Base-by-base conservation (phyloP, 768 basidiomycete species). In the Albatrellus ellisii region DNA sequence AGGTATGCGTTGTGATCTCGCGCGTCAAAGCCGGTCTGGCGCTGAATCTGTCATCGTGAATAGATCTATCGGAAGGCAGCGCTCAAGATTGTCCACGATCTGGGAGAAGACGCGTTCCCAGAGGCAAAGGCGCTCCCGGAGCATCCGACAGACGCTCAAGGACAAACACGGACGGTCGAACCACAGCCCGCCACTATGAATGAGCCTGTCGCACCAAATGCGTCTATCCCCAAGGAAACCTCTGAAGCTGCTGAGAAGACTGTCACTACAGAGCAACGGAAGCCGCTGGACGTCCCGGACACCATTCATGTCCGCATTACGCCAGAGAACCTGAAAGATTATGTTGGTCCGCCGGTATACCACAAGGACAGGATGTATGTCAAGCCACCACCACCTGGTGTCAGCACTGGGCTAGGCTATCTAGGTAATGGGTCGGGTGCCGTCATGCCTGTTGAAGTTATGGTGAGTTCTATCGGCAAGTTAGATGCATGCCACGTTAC, bases 41-140 rank as follows among this genome's bases (percentile, higher is more conserved):
- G 22, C n/a, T 34, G n/a, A n/a, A 42, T 7, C 21, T 38, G 22
- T 32, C 15, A 10, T 10, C 17, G 4, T 39, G 4, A 29, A 4
- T 44, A 97, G 90, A 91, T 99, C 44, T 98, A 92, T 61, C 77
- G 95, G 46, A 99, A 99, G 59, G 87, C 92, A 11, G 92, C 94
- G 0, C 65, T 94, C 50, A 88, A 83, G 59, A 74, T 99, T 40
- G 87, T 98, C 1, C 71, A 80, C 51, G 88, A 94, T 42, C 72
- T 95, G 6, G 90, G 89, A 17, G 94, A 97, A 56, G 77, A 81
- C 3, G 73, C 71, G 0, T 73, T 94, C 50, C 85, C 89, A 0
- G 90, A 91, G 52, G 76, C 81, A 3, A 49, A 47, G 47, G 51
- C 11, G 26, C 56, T n/a, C 47, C 54, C 32, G 41, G 46, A 17